Evolutionary conservation across 768 basidiomycete species (phyloP).

Genomic region (Pleurotus platypus): DNA sequence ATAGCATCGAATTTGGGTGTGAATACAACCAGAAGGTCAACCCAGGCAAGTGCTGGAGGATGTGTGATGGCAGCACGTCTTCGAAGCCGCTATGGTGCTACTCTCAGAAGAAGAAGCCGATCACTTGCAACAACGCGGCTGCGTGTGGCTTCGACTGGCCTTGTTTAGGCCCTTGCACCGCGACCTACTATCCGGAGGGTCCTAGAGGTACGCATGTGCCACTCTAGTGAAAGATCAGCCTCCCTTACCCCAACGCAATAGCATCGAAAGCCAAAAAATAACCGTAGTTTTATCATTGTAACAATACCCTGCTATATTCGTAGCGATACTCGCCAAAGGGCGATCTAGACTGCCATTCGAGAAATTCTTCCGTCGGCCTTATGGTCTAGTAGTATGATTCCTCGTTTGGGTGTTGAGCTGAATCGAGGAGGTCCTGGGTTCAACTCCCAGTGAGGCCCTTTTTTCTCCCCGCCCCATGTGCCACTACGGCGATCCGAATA

Average conservation of each 20-base stretch:
- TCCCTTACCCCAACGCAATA: too few relatives aligned
- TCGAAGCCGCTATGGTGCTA: background rate
- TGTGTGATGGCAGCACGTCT: background rate
- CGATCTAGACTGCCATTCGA: too few relatives aligned
- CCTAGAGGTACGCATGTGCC: background rate
- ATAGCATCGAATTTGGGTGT: background rate
- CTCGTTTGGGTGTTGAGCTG: background rate
- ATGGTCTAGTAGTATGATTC: slow-evolving; percentile 10
- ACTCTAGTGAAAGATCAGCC: too few relatives aligned
- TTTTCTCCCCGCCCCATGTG: too few relatives aligned
- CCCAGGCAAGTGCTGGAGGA: background rate
- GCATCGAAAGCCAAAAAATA: too few relatives aligned
- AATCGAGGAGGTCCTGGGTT: slow-evolving; percentile 9
- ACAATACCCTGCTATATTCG: background rate
- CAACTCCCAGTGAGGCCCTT: slow-evolving; percentile 9
- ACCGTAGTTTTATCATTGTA: too few relatives aligned
- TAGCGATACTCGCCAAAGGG: too few relatives aligned
- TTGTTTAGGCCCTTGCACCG: background rate
- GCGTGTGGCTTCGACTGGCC: background rate
- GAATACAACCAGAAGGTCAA: slow-evolving; percentile 3
- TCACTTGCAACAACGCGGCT: background rate
- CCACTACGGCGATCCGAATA: too few relatives aligned
- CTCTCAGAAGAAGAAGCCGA: background rate
- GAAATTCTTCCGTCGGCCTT: too few relatives aligned
- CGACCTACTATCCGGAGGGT: background rate